Evolutionary conservation across 345 rosid genomes (phyloP).

Genomic region (Gossypium longicalyx): DNA sequence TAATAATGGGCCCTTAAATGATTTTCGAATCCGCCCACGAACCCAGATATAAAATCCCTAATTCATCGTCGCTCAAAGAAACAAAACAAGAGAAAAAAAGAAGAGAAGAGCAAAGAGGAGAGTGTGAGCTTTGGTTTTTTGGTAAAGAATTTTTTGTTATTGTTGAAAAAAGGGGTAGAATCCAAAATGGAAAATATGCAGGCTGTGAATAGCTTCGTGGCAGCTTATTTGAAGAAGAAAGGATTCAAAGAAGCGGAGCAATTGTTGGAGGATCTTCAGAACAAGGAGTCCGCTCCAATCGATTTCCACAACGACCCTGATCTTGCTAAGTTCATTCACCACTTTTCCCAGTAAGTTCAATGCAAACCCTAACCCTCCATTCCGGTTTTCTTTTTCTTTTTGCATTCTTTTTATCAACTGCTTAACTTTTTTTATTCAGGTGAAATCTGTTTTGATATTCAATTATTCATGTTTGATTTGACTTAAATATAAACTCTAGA

Average conservation of each 20-base stretch:
- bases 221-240: slow-evolving; percentile 80
- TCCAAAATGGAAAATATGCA: slow-evolving; percentile 52
- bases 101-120: not conserved
- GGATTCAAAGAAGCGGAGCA: slow-evolving; percentile 69
- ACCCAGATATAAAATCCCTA: not conserved
- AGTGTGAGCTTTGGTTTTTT: too few relatives aligned
- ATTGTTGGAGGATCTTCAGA: slow-evolving; percentile 64
- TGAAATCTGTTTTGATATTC: not conserved
- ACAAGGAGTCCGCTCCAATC: slow-evolving; percentile 30
- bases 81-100: not conserved
- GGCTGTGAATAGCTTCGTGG: slow-evolving; percentile 50
- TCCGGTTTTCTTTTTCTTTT: not conserved
- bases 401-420: not conserved
- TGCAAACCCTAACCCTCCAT: not conserved
- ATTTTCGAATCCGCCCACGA: not conserved
- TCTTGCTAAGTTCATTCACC: slow-evolving; percentile 64
- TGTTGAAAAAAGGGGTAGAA: not conserved
- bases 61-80: not conserved
- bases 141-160: not conserved
- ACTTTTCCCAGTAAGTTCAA: slow-evolving; percentile 55
- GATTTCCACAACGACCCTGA: slow-evolving; percentile 65
- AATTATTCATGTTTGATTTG: not conserved
- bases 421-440: not conserved
- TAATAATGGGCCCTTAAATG: not conserved
- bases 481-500: not conserved